A percentile compares a stretch with the other conserved stretches of the same genome.
Conservation (phyloP, 176 grass and related monocot genomes). For the Tillandsia fasciculata region DNA sequence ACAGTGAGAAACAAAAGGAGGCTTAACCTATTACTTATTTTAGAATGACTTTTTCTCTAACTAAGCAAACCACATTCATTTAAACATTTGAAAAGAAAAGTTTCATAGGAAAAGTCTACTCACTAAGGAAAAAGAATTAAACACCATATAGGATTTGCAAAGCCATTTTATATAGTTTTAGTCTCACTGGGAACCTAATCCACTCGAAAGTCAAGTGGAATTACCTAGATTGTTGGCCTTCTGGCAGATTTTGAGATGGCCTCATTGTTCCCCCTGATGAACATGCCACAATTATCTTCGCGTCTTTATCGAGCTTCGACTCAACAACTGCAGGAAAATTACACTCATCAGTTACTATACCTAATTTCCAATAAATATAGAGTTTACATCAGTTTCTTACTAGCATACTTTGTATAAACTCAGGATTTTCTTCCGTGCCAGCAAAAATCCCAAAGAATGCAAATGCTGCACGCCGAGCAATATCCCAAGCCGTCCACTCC, state of each 20-base stretch:
- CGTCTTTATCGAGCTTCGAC: conserved; percentile 66
- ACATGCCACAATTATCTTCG: conserved; percentile 96
- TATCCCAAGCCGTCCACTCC: conserved; percentile 99
- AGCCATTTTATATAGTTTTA: neutral
- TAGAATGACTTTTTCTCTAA: too few species aligned
- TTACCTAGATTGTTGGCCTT: conserved; percentile 88
- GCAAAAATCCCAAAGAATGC: conserved; percentile 97
- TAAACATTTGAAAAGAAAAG: too few species aligned
- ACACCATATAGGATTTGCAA: conserved; percentile 2
- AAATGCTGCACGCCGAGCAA: conserved; percentile 91
- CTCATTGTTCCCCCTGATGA: conserved; percentile 80
- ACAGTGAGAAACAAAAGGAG: too few species aligned
- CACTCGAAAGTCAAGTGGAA: neutral
- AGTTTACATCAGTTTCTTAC: neutral
- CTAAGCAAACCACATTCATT: too few species aligned
- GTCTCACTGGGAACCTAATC: neutral
- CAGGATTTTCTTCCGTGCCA: conserved; percentile 97
- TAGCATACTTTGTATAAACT: conserved; percentile 66
- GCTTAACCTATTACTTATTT: too few species aligned
- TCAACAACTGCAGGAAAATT: conserved; percentile 47
- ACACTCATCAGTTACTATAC: neutral
- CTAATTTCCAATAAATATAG: conserved; percentile 16
- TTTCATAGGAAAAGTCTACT: too few species aligned
- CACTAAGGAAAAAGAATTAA: neutral
- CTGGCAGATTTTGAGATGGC: conserved; percentile 85